Base-by-base conservation (phyloP, 176 grass and related monocot genomes). In the Ananas comosus region DNA sequence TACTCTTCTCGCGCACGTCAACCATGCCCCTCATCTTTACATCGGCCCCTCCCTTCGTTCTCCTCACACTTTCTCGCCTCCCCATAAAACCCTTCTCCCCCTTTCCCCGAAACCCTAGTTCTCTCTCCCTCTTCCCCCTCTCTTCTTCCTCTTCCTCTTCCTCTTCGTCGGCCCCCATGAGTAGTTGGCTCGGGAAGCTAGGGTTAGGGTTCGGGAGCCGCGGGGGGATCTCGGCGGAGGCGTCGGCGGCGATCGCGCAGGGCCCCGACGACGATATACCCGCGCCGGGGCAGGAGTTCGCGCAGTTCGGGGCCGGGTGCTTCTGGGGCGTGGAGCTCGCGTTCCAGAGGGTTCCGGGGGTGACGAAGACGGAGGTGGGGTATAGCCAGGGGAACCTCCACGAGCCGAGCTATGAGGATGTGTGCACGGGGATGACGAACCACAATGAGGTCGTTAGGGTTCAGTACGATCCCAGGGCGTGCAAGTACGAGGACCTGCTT, bases 121-220 rank as follows among this genome's bases (percentile, higher is more conserved):
- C n/a, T 1, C 57, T 23, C 52, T 87, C 78, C 79, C 70, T 76
- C 13, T 63, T 42, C 13, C 66, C 52, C 2, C 25, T 28, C 49
- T 64, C 63, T 12, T 66, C 71, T 9, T 69, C 69, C 52, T 67
- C 79, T 48, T 51, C 56, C 51, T 25, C 53, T 51, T 76, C 66
- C 1, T 74, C 72, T 29, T 48, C 47, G 65, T 12, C 13, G 8
- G 66, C 80, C 7, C 49, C 80, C 47, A 70, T 84, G 51, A 99
- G 92, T 89, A 99, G 87, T 78, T 99, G 94, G 94, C 87, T 99
- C 1, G 89, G 94, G 48, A 99, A 88, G 86, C 89, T 99, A 70
- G 94, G 94, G 17, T 80, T 99, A n/a, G 79, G 81, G 19, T 83
- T 91, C 74, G 82, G 89, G 17, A 85, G 83, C 51, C 83, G 79